These are phyloP conservation scores for Pinus taeda DNA, from an alignment of 75 land plant species.

Conservation along the genomic window DNA sequence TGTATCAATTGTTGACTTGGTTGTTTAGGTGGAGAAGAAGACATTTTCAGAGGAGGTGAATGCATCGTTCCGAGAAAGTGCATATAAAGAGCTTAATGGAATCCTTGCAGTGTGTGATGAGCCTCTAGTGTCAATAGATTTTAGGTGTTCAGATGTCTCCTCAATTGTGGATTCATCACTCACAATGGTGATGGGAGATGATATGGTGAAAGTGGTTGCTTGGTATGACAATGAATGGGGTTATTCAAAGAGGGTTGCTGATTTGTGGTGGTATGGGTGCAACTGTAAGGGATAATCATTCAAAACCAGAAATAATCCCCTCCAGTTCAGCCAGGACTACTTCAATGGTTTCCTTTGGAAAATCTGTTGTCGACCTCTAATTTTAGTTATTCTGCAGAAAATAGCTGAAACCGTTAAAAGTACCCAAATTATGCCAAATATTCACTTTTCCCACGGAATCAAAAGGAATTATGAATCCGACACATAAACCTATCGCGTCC, in stretches of 20 bases:
- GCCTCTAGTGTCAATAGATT: slow-evolving; percentile 78
- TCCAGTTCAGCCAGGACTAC: too few species aligned
- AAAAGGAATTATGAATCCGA: too few species aligned
- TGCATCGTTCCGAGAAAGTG: slow-evolving; percentile 85
- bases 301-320: too few species aligned
- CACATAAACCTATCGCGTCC: too few species aligned
- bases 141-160: slow-evolving; percentile 69
- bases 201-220: slow-evolving; percentile 84
- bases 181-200: slow-evolving; percentile 88
- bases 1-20: slow-evolving; percentile 93
- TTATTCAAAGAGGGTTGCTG: slow-evolving; percentile 77
- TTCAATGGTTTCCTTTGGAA: too few species aligned
- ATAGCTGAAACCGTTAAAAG: too few species aligned
- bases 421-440: too few species aligned
- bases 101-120: slow-evolving; percentile 78
- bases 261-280: too few species aligned
- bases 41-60: slow-evolving; percentile 96
- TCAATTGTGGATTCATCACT: slow-evolving; percentile 70
- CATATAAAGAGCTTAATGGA: slow-evolving; percentile 53
- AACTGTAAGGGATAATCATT: too few species aligned
- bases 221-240: slow-evolving; percentile 92
- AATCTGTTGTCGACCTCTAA: too few species aligned
- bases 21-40: slow-evolving; percentile 89
- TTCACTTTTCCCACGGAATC: too few species aligned
- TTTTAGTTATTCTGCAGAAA: too few species aligned